Base-by-base conservation (phyloP, 2,329 filamentous ascomycete genomes). In the Fusarium miscanthi region DNA sequence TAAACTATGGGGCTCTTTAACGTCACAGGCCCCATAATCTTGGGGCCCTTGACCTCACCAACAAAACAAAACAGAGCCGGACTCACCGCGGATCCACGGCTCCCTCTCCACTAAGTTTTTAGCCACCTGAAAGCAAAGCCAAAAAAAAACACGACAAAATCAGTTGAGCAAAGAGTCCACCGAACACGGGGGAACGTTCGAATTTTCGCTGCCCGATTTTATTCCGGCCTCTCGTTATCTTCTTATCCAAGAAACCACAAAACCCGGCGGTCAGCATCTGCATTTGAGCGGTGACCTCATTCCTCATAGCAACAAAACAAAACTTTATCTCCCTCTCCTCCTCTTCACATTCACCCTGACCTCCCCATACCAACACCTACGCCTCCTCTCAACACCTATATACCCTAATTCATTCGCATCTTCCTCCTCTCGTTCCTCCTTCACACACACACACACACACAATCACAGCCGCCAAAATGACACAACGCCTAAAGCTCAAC, bases 401-500 rank as follows among this genome's bases (percentile, higher is more conserved):
- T 31, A 41, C 53, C 40, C 30, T 53, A 8, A n/a, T 5, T 23
- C 14, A 19, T 17, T 8, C 23, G 13, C 23, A 40, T 23, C 12
- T 25, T 16, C 25, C 19, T 23, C 42, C 11, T 21, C 14, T 6
- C 25, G 10, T 6, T 19, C 33, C 27, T 25, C 25, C 27, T 31
- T 6, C 46, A 53, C 37, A 25, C 23, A 38, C 5, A 63, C 21
- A 27, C 46, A 53, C 37, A 25, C 23, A 38, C 5, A 63, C 21
- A 27, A 37, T 33, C 40, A 30, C 51, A 27, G 12, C 17, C 48
- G 41, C 42, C 64, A 59, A 67, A 41, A 72, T 72, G 70, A 53
- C 70, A 73, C 43, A 75, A 69, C 25, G 41, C 48, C 65, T 78
- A 75, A 78, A 78, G 76, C 76, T 78, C 67, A 78, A 51, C 58